Evolutionary conservation across 495 filamentous ascomycete genomes (phyloP), one percentile per base, ranked within the genome.

Genomic region (Sphaerosporella brunnea): DNA sequence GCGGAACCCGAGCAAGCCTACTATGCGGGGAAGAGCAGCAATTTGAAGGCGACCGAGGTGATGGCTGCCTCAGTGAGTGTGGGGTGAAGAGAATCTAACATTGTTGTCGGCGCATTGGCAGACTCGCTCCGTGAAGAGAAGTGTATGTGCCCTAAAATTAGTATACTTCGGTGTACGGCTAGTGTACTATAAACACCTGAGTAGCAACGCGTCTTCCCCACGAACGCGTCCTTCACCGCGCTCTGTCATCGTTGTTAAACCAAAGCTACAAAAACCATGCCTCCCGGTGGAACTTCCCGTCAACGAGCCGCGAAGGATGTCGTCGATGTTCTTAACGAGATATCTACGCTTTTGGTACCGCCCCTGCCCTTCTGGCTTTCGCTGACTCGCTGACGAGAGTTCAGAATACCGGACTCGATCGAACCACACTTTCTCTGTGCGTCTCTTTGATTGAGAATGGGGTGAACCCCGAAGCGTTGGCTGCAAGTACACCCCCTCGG

Each of bases 381-480:
- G 26, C 13, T 39, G 11, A 39, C 11, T 39, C 7, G 20, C 5
- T 37, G 15, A 36, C 21, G 30, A 23, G 1, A 15, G 38, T 52
- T n/a, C n/a, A 95, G 90, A 94, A 96, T 62, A 93, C 87, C 25
- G 71, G 90, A 53, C 76, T 97, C 24, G 85, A 93, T 63, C 75
- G 90, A 16, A 79, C 82, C 30, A 84, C 85, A 7, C 72, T 97
- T 10, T 93, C 87, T 7, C 78, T 92, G 46, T 97, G 90, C 60
- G 88, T 96, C 46, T 93, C 84, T 36, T 73, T 97, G 58, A 84
- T 97, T 51, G 90, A 97, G 65, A 95, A 95, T 63, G 92, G 92
- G 4, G 84, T 95, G 8, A 93, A 92, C 64, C 90, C 90, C 4
- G 90, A 96, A 61, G 92, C 87, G 7, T 67, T 97, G 11, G 88